phyloP scores from a whole-genome alignment of 2,329 filamentous ascomycete species.

The Penicillium sp. region DNA sequence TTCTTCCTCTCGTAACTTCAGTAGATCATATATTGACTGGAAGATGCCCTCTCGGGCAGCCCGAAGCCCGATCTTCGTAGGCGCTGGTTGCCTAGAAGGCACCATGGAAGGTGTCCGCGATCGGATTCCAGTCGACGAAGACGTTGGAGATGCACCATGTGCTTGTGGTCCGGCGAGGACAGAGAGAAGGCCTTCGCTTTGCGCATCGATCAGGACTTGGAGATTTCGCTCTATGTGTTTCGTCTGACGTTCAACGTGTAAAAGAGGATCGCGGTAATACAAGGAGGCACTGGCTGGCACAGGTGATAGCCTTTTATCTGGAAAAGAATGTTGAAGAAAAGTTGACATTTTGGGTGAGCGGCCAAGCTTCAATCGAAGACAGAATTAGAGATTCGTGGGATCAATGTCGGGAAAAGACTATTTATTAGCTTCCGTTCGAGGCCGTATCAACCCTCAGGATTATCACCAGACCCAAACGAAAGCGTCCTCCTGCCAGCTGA shows the following conservation, averaged over 20 bases:
- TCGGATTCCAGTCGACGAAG: conserved; percentile 25
- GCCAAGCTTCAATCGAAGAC: neutral
- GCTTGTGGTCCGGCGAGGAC: conserved; percentile 41
- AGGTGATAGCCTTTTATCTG: conserved; percentile 25
- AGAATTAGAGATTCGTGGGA: neutral
- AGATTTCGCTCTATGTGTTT: conserved; percentile 55
- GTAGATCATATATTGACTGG: conserved; percentile 54
- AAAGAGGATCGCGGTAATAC: conserved; percentile 42
- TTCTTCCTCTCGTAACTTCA: conserved; percentile 56
- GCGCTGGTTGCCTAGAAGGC: conserved; percentile 38
- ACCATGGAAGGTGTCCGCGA: conserved; percentile 36
- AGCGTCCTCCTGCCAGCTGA: neutral
- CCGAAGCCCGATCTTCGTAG: conserved; percentile 50
- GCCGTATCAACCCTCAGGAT: neutral
- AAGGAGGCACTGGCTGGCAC: conserved; percentile 31
- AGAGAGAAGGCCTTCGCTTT: conserved; percentile 55
- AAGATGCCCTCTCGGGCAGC: conserved; percentile 56
- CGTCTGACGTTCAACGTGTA: conserved; percentile 52
- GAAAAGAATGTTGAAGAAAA: conserved; percentile 23
- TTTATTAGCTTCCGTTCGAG: neutral
- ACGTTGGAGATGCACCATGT: conserved; percentile 44
- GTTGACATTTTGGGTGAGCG: conserved; percentile 29
- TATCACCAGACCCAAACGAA: neutral
- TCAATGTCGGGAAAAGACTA: neutral
- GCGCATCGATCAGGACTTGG: conserved; percentile 58